A percentile compares a stretch with the other conserved stretches of the same genome.
Conservation (phyloP, 306 rosid species). For the Fragaria nilgerrensis region DNA sequence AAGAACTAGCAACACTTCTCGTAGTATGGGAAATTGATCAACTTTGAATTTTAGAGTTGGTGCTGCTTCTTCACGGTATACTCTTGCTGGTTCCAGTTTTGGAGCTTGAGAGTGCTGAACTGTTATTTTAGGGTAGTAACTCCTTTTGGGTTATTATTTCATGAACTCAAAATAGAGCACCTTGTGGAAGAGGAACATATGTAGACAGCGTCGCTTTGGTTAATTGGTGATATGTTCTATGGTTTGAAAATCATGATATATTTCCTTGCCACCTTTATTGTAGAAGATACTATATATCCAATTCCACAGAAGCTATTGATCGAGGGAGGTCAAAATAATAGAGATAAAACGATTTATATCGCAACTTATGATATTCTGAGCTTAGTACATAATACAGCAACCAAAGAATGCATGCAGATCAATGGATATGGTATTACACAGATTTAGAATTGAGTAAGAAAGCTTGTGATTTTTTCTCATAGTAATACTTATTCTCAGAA, state of each 20-base stretch:
- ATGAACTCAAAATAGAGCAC: not conserved
- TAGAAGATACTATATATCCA: not conserved
- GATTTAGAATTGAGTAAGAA: slow-evolving; percentile 42
- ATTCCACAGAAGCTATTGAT: not conserved
- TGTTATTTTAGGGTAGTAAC: too few relatives aligned
- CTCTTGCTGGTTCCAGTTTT: not conserved
- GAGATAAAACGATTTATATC: not conserved
- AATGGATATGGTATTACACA: not conserved
- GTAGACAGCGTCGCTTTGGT: too few relatives aligned
- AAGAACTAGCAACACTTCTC: too few relatives aligned
- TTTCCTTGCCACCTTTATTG: not conserved
- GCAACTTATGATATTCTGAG: not conserved
- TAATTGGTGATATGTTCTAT: not conserved
- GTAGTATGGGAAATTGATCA: too few relatives aligned
- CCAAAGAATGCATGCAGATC: slow-evolving; percentile 2
- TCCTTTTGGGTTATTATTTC: too few relatives aligned
- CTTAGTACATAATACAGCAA: not conserved
- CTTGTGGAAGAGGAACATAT: too few relatives aligned
- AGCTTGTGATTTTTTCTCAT: slow-evolving; percentile 51
- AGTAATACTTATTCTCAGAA: slow-evolving; percentile 24
- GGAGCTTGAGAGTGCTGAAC: too few relatives aligned
- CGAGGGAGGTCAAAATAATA: not conserved
- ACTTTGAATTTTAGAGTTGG: not conserved
- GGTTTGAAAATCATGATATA: not conserved
- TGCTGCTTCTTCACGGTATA: not conserved